Evolutionary conservation across 768 basidiomycete species (phyloP).

Genomic region (Polyporus arcularius): DNA sequence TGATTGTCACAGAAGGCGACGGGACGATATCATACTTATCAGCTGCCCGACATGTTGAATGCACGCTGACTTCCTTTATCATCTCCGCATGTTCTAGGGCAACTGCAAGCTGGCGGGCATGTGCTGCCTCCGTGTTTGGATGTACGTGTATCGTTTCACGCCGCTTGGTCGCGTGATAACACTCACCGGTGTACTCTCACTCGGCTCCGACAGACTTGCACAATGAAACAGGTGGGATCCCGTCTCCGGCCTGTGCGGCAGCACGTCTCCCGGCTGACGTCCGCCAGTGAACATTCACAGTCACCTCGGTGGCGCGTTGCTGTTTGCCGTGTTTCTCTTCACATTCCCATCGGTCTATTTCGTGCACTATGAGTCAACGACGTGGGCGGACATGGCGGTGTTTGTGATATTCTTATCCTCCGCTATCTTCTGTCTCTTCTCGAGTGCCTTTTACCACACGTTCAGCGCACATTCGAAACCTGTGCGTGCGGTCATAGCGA

Average conservation of each 20-base stretch:
- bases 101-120: conserved; percentile 63
- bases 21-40: not conserved
- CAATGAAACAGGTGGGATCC: conserved; percentile 67
- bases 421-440: conserved; percentile 71
- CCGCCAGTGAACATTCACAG: conserved; percentile 80
- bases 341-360: conserved; percentile 57
- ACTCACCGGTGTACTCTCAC: not conserved
- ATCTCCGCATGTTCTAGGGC: conserved; percentile 40
- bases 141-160: conserved; percentile 47
- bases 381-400: conserved; percentile 61
- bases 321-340: conserved; percentile 58
- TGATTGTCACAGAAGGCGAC: no score
- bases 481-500: conserved; percentile 40
- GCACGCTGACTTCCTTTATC: not conserved
- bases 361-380: conserved; percentile 50
- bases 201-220: conserved; percentile 56
- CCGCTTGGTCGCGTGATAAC: not conserved
- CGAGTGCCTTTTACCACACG: conserved; percentile 76
- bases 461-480: conserved; percentile 69
- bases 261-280: not conserved
- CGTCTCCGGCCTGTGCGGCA: not conserved
- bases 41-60: not conserved
- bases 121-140: conserved; percentile 61
- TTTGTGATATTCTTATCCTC: conserved; percentile 67
- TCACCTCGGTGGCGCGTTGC: conserved; percentile 68